These are phyloP conservation scores for Escallonia rubra DNA, from an alignment of 129 eudicot genomes.

Conservation along the genomic window DNA sequence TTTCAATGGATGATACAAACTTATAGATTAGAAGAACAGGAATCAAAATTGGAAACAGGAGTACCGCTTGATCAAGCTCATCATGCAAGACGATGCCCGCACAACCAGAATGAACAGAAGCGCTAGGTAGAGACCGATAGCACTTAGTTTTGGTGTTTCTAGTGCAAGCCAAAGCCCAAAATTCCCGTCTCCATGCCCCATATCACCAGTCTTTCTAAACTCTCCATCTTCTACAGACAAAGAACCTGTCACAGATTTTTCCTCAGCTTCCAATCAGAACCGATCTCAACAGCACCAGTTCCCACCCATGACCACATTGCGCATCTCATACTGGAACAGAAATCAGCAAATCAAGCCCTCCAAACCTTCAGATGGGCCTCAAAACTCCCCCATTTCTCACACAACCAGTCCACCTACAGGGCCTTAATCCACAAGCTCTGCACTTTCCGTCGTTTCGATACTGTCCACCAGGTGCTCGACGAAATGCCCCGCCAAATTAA, in stretches of 20 bases:
- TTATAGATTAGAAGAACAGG: too few species aligned
- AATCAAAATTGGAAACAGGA: too few species aligned
- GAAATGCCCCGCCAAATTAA: slow-evolving; percentile 79
- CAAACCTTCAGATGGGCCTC: slow-evolving; percentile 92
- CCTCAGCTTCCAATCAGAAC: slow-evolving; percentile 22
- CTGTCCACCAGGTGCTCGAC: slow-evolving; percentile 59
- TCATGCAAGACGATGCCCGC: too few species aligned
- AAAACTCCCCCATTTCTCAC: slow-evolving; percentile 52
- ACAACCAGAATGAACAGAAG: too few species aligned
- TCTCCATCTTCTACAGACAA: slow-evolving; percentile 7
- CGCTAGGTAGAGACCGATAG: too few species aligned
- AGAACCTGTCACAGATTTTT: not conserved
- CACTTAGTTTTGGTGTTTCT: not conserved
- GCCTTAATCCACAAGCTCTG: slow-evolving; percentile 84
- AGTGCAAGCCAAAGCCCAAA: not conserved
- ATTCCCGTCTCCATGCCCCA: slow-evolving; percentile 11
- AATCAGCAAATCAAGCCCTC: slow-evolving; percentile 58
- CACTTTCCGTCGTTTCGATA: slow-evolving; percentile 52
- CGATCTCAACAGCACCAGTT: slow-evolving; percentile 36
- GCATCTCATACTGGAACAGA: slow-evolving; percentile 73
- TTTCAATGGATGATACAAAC: too few species aligned
- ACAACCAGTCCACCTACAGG: slow-evolving; percentile 66
- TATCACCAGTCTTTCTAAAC: slow-evolving; percentile 7
- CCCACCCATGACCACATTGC: slow-evolving; percentile 63
- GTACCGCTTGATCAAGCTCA: too few species aligned